Evolutionary conservation across 768 basidiomycete species (phyloP).

Genomic region (Termitomyces titanicus): DNA sequence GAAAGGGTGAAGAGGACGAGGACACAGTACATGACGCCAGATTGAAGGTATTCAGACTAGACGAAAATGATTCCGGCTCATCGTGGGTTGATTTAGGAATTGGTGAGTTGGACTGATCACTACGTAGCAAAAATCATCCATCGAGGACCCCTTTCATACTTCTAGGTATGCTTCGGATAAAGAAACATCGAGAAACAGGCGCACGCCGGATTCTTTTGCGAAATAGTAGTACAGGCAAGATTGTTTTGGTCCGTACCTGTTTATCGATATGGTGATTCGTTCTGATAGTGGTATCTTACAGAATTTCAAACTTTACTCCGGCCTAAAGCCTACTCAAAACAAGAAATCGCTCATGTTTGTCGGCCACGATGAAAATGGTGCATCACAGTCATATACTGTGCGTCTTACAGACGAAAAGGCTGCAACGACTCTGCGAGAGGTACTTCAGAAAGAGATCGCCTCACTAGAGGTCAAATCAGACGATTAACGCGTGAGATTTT

Average conservation of each 20-base stretch:
- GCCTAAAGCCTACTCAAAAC: conserved; percentile 48
- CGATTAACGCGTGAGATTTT: conserved; percentile 5
- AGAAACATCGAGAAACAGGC: conserved; percentile 65
- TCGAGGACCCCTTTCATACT: background rate
- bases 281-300: conserved; percentile 24
- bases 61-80: conserved; percentile 31
- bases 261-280: background rate
- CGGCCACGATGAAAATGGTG: conserved; percentile 56
- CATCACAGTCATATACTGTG: conserved; percentile 57
- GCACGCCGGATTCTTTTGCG: conserved; percentile 63
- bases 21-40: conserved; percentile 57
- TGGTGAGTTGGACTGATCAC: conserved; percentile 42
- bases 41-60: conserved; percentile 61
- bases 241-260: conserved; percentile 56
- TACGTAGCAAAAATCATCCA: background rate
- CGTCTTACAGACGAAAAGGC: conserved; percentile 58
- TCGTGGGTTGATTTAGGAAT: conserved; percentile 68
- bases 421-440: conserved; percentile 53
- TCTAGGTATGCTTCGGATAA: conserved; percentile 64
- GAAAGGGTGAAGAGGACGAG: conserved; percentile 81
- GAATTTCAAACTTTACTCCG: conserved; percentile 71
- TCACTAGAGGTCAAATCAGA: conserved; percentile 38
- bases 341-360: conserved; percentile 61
- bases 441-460: conserved; percentile 60
- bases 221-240: conserved; percentile 72